These are phyloP conservation scores for Helichrysum umbraculigerum DNA, from an alignment of 129 eudicot species.

Conservation along the genomic window DNA sequence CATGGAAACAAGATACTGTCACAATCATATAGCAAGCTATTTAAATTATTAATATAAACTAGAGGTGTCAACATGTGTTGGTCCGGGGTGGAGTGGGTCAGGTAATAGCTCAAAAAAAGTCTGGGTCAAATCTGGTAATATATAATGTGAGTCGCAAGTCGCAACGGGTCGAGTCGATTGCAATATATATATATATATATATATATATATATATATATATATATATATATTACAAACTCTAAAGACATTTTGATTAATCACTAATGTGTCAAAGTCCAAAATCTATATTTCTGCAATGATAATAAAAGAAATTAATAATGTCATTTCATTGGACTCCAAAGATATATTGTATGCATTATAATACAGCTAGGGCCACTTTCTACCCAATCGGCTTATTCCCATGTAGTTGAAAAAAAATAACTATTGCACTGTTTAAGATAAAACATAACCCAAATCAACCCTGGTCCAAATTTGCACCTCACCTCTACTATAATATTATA, in stretches of 20 bases:
- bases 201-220: too few species aligned
- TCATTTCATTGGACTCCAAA: too few species aligned
- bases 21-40: neutral
- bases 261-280: too few species aligned
- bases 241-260: neutral
- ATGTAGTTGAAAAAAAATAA: neutral
- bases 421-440: neutral
- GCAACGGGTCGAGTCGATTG: too few species aligned
- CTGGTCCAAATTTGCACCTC: neutral
- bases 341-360: neutral
- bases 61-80: neutral
- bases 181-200: too few species aligned
- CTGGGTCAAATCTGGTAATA: too few species aligned
- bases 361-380: constrained; percentile 1
- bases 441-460: neutral
- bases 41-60: neutral
- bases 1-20: neutral
- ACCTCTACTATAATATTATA: neutral
- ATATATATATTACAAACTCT: neutral
- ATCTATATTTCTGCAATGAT: neutral
- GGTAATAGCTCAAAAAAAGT: neutral
- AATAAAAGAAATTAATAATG: too few species aligned
- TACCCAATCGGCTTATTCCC: neutral
- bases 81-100: neutral
- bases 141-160: too few species aligned